Percentiles rank a stretch among this genome's conserved stretches.
These are phyloP conservation scores for Aspergillus flavus DNA, from an alignment of 2,329 filamentous ascomycete genomes.

Conservation along the genomic window DNA sequence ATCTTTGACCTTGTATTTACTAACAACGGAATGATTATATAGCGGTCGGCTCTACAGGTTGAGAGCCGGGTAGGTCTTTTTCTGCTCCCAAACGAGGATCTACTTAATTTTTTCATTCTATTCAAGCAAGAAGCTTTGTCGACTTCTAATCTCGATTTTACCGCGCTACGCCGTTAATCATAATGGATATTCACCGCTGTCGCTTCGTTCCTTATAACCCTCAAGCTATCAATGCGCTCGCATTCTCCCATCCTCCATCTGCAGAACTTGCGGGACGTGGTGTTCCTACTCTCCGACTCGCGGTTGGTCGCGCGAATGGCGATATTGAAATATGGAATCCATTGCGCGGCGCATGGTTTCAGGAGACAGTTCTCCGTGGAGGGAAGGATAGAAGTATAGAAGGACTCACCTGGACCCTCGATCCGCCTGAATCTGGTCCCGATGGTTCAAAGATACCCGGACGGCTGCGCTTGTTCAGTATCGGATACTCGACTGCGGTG, in stretches of 20 bases:
- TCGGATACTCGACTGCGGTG: conserved; percentile 87
- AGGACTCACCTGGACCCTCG: conserved; percentile 87
- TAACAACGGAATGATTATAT: conserved; percentile 24
- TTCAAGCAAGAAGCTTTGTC: conserved; percentile 7
- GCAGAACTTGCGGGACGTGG: conserved; percentile 49
- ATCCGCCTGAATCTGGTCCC: conserved; percentile 67
- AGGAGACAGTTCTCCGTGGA: conserved; percentile 82
- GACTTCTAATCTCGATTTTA: conserved; percentile 12
- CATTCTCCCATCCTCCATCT: conserved; percentile 77
- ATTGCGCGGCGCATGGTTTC: conserved; percentile 77
- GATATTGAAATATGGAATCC: conserved; percentile 99
- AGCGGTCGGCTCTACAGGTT: conserved; percentile 23
- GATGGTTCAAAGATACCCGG: conserved; percentile 65
- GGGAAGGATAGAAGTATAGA: conserved; percentile 86
- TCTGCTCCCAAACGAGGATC: neutral
- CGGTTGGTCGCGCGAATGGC: conserved; percentile 89
- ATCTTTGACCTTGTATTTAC: neutral
- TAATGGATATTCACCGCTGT: conserved; percentile 95
- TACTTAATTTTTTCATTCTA: neutral
- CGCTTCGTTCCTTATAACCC: conserved; percentile 93
- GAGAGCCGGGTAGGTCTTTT: conserved; percentile 22
- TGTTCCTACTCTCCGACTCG: conserved; percentile 70
- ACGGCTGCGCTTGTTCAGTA: conserved; percentile 86
- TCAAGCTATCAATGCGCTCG: conserved; percentile 89
- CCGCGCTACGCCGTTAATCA: conserved; percentile 14